These are phyloP conservation scores for Claviceps sorghi DNA, from an alignment of 2,329 filamentous ascomycete species.

Conservation along the genomic window DNA sequence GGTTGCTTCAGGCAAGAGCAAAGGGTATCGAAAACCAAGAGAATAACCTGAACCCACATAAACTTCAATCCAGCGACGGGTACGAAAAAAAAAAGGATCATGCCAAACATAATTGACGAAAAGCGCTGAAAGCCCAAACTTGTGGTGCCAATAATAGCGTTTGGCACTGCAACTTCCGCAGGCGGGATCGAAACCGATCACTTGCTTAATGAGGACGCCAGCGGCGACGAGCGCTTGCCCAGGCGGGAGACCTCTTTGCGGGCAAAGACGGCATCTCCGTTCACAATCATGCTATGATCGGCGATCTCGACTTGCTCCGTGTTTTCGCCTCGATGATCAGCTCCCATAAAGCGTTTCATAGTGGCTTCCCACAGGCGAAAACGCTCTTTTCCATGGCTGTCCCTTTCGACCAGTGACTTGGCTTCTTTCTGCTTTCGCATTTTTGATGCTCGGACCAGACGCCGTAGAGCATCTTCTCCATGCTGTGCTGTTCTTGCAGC, in stretches of 20 bases:
- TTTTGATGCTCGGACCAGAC: conserved; percentile 46
- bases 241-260: conserved; percentile 38
- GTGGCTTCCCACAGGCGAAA: conserved; percentile 47
- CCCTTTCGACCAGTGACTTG: conserved; percentile 38
- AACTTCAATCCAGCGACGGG: background rate
- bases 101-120: background rate
- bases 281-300: conserved; percentile 51
- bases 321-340: conserved; percentile 16
- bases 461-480: conserved; percentile 45
- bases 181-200: background rate
- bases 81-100: background rate
- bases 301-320: conserved; percentile 36
- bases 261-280: conserved; percentile 36
- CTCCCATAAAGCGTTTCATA: conserved; percentile 40
- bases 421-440: conserved; percentile 51
- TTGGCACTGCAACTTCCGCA: background rate
- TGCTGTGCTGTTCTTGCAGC: conserved; percentile 46
- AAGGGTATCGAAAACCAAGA: conserved; percentile 2
- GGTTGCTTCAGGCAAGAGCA: background rate
- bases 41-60: background rate
- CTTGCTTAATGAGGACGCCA: conserved; percentile 6
- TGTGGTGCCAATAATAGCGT: background rate
- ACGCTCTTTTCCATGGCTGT: conserved; percentile 36
- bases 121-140: background rate
- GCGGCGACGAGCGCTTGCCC: conserved; percentile 24